Evolutionary conservation across 2,329 filamentous ascomycete species (phyloP), one percentile per base, ranked within the genome.

Genomic region (Penicillium sp.): DNA sequence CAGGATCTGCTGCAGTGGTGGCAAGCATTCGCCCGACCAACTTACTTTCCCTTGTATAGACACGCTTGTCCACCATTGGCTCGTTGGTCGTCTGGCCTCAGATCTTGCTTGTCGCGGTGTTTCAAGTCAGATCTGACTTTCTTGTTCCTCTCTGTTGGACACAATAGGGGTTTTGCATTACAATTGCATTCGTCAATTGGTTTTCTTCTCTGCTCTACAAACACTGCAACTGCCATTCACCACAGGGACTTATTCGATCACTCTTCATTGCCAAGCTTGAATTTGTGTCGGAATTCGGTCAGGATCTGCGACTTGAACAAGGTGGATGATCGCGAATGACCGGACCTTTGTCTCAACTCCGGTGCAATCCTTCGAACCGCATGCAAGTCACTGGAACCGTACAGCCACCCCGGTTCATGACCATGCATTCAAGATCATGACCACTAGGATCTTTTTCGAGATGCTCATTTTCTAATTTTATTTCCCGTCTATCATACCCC

Each of bases 361-460:
- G 20, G 18, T 9, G 18, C 22, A 40, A 25, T 44, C 37, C 41
- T 29, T 29, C 41, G 32, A 50, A 48, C 39, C 48, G 41, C 37
- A 40, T 47, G 50, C 44, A 45, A 48, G 45, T 48, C 44, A 42
- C 47, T 54, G 39, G 49, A 50, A 52, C 51, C 48, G 45, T 48
- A 51, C 54, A 56, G 52, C 44, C 42, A 50, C 45, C 52, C 45
- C 50, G 50, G 48, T 37, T 59, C 50, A 44, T 50, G 44, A 51
- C 49, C 39, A 51, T 54, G 50, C 48, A 47, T 45, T 38, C 33
- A 47, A 45, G 37, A 44, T 40, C 23, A 32, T 50, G 45, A 55
- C 43, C 47, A 43, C 43, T 38, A 51, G 28, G 37, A 38, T 45
- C 46, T 38, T 57, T 58, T 54, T 51, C 51, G 47, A 49, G 35